Evolutionary conservation across 1,284 basidiomycete species (phyloP).

Genomic region (Takashimella tepidaria): DNA sequence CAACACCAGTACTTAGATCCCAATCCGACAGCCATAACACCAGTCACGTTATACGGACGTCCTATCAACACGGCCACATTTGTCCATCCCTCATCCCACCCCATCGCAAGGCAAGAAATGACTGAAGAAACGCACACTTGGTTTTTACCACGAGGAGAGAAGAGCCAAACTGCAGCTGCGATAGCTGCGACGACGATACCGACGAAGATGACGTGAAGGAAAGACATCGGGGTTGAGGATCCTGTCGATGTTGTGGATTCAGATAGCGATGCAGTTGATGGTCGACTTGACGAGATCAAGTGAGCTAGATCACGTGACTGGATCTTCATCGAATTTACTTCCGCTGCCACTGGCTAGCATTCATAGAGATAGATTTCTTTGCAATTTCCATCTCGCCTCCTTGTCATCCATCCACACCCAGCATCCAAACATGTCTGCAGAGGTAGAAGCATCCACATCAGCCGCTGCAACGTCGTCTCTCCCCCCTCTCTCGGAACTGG

Average conservation of each 20-base stretch:
- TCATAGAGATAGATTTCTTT: too few species aligned
- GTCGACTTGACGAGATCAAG: not conserved
- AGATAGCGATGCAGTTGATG: not conserved
- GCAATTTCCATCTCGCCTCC: not conserved
- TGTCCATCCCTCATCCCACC: not conserved
- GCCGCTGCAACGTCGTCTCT: conserved; percentile 10
- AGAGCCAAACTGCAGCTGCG: conserved; percentile 62
- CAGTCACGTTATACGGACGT: too few species aligned
- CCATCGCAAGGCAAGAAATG: not conserved
- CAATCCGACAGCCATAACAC: too few species aligned
- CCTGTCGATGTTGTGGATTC: too few species aligned
- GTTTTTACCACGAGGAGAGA: conserved; percentile 74
- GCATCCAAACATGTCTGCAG: conserved; percentile 21
- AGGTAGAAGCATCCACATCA: conserved; percentile 24
- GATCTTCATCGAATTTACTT: not conserved
- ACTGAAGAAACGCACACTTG: conserved; percentile 88
- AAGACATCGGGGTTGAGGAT: conserved; percentile 19
- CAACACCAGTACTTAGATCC: too few species aligned
- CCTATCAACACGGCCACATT: too few species aligned
- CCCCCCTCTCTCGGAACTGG: conserved; percentile 45
- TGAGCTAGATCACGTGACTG: not conserved
- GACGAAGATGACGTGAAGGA: conserved; percentile 40
- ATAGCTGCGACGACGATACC: conserved; percentile 51
- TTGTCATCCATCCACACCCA: too few species aligned
- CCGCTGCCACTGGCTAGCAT: too few species aligned